A percentile compares a stretch with the other conserved stretches of the same genome.
phyloP scores from a whole-genome alignment of 1,284 basidiomycete genomes.

The Cystobasidium pallidum region DNA sequence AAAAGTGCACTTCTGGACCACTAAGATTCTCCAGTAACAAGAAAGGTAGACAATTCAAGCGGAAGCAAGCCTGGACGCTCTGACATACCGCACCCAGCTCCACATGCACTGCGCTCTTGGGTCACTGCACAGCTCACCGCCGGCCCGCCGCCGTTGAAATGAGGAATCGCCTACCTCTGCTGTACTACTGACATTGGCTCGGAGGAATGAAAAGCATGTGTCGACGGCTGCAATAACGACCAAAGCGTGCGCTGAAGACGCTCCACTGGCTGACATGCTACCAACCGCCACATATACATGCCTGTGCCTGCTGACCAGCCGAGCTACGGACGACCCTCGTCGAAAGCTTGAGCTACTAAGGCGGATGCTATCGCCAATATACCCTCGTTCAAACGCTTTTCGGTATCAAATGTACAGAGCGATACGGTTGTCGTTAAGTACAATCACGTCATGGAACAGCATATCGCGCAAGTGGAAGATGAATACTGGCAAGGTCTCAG shows the following conservation, averaged over 20 bases:
- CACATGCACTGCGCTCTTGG: background rate
- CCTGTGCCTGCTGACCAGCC: constrained; percentile 11
- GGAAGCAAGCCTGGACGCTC: background rate
- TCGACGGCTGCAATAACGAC: background rate
- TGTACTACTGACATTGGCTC: background rate
- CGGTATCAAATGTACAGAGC: background rate
- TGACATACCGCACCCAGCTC: background rate
- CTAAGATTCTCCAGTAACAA: background rate
- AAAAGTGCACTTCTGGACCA: background rate
- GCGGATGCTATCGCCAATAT: constrained; percentile 24
- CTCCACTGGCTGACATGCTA: background rate
- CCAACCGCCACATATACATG: background rate
- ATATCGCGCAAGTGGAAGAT: constrained; percentile 19
- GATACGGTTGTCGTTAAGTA: constrained; percentile 3
- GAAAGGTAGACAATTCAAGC: background rate
- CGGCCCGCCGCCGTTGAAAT: constrained; percentile 8
- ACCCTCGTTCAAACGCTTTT: constrained; percentile 22
- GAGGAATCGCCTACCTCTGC: background rate
- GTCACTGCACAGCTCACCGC: background rate
- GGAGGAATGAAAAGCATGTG: background rate
- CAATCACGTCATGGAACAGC: constrained; percentile 17
- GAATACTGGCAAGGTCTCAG: constrained; percentile 37
- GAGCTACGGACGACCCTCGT: constrained; percentile 1
- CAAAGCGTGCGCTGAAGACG: background rate
- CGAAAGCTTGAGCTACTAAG: background rate